Base-by-base conservation (phyloP, 768 basidiomycete genomes). In the Lactifluus pinguis region DNA sequence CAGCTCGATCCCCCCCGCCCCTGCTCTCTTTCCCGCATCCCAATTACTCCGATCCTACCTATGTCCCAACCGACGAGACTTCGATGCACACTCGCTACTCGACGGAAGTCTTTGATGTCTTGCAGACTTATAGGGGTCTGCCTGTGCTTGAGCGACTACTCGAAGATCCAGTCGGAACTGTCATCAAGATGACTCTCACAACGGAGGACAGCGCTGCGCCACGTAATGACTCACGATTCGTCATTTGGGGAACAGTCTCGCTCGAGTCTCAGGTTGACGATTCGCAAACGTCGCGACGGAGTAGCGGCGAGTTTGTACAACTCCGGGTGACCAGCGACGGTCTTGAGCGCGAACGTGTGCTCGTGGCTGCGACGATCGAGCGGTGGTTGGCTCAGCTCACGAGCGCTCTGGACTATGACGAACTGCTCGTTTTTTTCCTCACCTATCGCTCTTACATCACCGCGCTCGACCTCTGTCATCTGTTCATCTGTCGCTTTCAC, bases 371-470 rank as follows among this genome's bases (percentile, higher is more conserved):
- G 4, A 93, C 91, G 3, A 91, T 95, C 67, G 93, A 95, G 71
- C 85, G 93, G 0, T 92, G 91, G 90, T 86, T 97, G 57, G 92
- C 90, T 0, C 91, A 95, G 68, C 75, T 95, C 52, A 95, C 94
- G 34, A 88, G 86, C 67, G 85, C 89, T 67, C 76, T 93, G 67
- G 84, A 89, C 71, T 89, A 91, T 60, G 92, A 93, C 70, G 89
- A 93, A 66, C 78, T 94, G 32, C 79, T 92, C 59, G 85, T 89
- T 67, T 95, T 95, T 71, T 92, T 97, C 80, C 80, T 95, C 70
- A 94, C 92, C 2, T 97, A 93, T 69, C 84, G 93, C 57, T 83
- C 88, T 48, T 95, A 92, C 71, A 80, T 95, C 70, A 79, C 79
- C 55, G 83, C 88, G 2, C 76, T 87, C 57, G 90, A 93, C 68